Conservation (phyloP, 1,284 basidiomycete genomes). For the Fereydounia khargensis region DNA sequence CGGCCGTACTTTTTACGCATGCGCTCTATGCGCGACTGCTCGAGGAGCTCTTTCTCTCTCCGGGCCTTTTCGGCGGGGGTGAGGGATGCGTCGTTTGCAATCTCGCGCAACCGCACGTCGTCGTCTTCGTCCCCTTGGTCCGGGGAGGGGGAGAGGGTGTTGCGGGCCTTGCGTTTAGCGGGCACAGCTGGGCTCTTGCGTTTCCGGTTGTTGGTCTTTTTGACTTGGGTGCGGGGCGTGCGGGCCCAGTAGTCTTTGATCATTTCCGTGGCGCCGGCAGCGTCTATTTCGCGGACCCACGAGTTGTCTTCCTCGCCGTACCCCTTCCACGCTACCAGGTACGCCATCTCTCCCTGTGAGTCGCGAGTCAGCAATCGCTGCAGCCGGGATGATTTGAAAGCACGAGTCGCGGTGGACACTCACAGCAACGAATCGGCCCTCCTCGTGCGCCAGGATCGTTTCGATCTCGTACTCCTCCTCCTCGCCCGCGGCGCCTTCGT, state of each 20-base stretch:
- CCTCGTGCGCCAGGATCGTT: conserved; percentile 24
- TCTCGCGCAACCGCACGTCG: conserved; percentile 8
- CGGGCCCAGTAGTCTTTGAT: conserved; percentile 25
- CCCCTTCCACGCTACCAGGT: conserved; percentile 45
- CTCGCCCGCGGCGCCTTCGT: background rate
- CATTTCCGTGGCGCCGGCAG: conserved; percentile 36
- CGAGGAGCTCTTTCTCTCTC: conserved; percentile 17
- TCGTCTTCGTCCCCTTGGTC: conserved; percentile 4
- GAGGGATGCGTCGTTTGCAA: conserved; percentile 10
- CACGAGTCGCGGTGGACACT: background rate
- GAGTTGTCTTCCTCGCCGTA: conserved; percentile 30
- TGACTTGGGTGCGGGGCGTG: conserved; percentile 6
- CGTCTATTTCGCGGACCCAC: conserved; percentile 40
- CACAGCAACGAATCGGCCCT: conserved; percentile 3
- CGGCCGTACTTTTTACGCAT: conserved; percentile 20
- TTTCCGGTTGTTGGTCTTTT: conserved; percentile 25
- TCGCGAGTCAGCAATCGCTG: too few species aligned
- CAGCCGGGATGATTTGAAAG: too few species aligned
- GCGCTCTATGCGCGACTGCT: conserved; percentile 9
- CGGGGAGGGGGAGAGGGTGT: conserved; percentile 2
- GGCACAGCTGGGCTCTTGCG: background rate
- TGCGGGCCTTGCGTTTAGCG: background rate
- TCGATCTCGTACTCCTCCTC: conserved; percentile 47
- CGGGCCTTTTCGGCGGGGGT: conserved; percentile 7
- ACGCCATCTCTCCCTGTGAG: conserved; percentile 37